Base-by-base conservation (phyloP, 2,329 filamentous ascomycete species). In the Chaetoscypha palmicola region DNA sequence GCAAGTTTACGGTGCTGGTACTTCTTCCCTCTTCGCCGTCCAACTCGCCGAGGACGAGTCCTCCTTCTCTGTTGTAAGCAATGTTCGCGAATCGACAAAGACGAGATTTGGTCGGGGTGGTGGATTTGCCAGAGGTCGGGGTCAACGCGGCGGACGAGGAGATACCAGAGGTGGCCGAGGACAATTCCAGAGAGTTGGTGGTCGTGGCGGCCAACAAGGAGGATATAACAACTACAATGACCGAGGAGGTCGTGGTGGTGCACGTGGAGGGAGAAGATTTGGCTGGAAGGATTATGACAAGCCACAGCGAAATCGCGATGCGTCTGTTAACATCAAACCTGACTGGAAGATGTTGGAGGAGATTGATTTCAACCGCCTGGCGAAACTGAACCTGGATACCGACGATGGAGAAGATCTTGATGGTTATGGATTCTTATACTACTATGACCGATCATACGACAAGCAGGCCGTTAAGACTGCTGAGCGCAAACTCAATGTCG, bases 211-310 rank as follows among this genome's bases (percentile, higher is more conserved):
- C 60, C 74, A 77, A 57, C 76, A 77, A 54, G 63, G 64, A 45
- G 63, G 64, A 45, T 74, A 76, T 52, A 74, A 74, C 57, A 87
- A 89, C 62, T 85, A 92, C 60, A 79, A 79, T 62, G 75, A 81
- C 50, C 81, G 84, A 37, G 83, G 81, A 24, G 77, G 88, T 45
- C 74, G 76, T 48, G 75, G 81, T 43, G 81, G 82, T 59, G 80
- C 81, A 35, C 73, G 85, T 53, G 81, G 86, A 49, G 86, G 87
- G 40, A 83, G 92, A 56, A 81, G 92, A 57, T 96, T 96, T 62
- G 92, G 92, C 64, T 97, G 92, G 91, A 94, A 92, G 70, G 92
- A 98, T 66, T 95, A 89, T 65, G 92, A 98, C 73, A 97, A 97
- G 81, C 92, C 92, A 49, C 80, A 91, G 66, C 83, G 92, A 61